Percentiles rank a stretch among this genome's conserved stretches.
phyloP scores from a whole-genome alignment of 352 stramenopile genomes.

The Phytophthora hybrid region DNA sequence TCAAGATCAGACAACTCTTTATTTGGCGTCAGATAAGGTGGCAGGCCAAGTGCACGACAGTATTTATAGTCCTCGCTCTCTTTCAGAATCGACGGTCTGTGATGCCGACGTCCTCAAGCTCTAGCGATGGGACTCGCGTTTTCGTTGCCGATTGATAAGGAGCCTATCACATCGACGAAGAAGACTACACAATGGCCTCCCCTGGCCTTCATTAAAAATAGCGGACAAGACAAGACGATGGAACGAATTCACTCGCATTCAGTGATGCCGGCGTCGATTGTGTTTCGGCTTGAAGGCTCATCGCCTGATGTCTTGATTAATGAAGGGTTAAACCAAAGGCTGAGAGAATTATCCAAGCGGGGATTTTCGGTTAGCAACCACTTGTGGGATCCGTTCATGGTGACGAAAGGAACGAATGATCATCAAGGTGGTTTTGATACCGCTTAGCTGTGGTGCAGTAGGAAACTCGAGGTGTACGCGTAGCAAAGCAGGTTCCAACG shows the following conservation, averaged over 20 bases:
- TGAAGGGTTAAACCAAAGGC: no score
- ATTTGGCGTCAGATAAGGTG: constrained; percentile 24
- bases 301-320: no score
- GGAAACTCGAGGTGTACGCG: no score
- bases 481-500: no score
- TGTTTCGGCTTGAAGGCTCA: not conserved
- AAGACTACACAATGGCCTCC: not conserved
- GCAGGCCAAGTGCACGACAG: not conserved
- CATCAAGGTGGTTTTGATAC: no score
- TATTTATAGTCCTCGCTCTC: constrained; percentile 30
- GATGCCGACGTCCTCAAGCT: constrained; percentile 7
- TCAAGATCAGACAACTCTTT: constrained; percentile 17
- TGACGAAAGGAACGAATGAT: no score
- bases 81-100: not conserved
- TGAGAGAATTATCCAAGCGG: no score
- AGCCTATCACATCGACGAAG: not conserved
- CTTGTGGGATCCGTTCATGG: no score
- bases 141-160: constrained; percentile 9
- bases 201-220: not conserved
- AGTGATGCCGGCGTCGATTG: not conserved
- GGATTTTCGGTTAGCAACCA: no score
- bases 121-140: not conserved
- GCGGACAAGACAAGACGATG: not conserved
- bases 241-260: not conserved
- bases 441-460: no score